Conservation (phyloP, 768 basidiomycete genomes). For the Lactifluus echinatus region DNA sequence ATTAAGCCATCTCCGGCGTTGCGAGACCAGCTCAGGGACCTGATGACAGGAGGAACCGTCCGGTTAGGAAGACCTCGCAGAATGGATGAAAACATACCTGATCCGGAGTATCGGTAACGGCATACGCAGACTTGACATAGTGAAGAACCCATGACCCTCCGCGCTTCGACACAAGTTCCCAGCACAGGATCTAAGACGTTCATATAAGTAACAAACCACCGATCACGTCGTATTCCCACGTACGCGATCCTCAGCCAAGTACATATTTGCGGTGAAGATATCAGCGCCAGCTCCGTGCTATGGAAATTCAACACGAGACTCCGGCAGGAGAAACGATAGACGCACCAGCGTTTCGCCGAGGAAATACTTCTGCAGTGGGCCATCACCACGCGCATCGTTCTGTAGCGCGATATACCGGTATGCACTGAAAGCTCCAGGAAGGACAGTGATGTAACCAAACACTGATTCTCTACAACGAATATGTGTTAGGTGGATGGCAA, state of each 20-base stretch:
- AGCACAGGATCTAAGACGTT: slow-evolving; percentile 65
- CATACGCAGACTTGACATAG: slow-evolving; percentile 93
- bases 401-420: slow-evolving; percentile 87
- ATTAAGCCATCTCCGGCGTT: slow-evolving; percentile 94
- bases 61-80: neutral
- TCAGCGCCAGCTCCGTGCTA: slow-evolving; percentile 77
- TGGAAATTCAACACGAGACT: neutral
- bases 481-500: neutral
- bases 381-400: slow-evolving; percentile 75
- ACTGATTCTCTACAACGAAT: slow-evolving; percentile 49
- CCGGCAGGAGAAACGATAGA: slow-evolving; percentile 3
- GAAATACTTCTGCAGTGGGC: slow-evolving; percentile 93
- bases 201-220: neutral
- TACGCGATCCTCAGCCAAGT: slow-evolving; percentile 82
- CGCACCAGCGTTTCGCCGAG: slow-evolving; percentile 86
- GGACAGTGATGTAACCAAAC: slow-evolving; percentile 91
- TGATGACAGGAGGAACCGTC: slow-evolving; percentile 22
- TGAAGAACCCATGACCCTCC: slow-evolving; percentile 87
- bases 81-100: slow-evolving; percentile 38
- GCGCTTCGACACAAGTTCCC: slow-evolving; percentile 96
- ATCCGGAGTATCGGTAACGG: slow-evolving; percentile 89
- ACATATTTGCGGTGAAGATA: slow-evolving; percentile 96
- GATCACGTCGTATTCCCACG: slow-evolving; percentile 21
- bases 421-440: slow-evolving; percentile 89
- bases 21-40: slow-evolving; percentile 90